These are phyloP conservation scores for Podaxis sp. DNA, from an alignment of 768 basidiomycete species.

Conservation along the genomic window DNA sequence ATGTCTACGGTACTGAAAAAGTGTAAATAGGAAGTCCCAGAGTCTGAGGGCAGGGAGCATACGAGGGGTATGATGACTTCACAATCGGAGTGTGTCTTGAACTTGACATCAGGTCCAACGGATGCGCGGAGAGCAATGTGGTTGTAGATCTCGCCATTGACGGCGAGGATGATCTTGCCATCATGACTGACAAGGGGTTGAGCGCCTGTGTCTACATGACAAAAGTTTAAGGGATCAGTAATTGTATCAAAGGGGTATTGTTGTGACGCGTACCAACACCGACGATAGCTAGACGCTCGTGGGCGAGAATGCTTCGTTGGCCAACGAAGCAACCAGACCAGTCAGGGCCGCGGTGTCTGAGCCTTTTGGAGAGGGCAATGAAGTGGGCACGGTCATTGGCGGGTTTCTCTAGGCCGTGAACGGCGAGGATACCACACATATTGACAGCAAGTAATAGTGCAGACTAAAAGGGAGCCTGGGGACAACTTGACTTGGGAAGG, in stretches of 20 bases:
- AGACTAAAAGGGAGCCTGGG: not conserved
- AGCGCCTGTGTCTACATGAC: constrained; percentile 80
- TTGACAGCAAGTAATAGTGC: constrained; percentile 16
- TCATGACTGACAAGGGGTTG: constrained; percentile 91
- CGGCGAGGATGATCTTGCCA: constrained; percentile 78
- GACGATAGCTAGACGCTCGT: constrained; percentile 96
- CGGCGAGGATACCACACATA: constrained; percentile 94
- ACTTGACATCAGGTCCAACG: constrained; percentile 64
- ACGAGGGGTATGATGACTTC: constrained; percentile 96
- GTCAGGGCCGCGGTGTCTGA: constrained; percentile 94
- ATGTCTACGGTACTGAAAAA: constrained; percentile 74
- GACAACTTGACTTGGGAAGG: constrained; percentile 4
- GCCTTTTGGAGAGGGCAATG: constrained; percentile 84
- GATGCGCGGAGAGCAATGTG: constrained; percentile 75
- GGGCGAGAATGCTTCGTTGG: constrained; percentile 78
- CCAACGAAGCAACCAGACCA: constrained; percentile 97
- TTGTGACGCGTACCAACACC: constrained; percentile 75
- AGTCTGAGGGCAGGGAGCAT: constrained; percentile 9
- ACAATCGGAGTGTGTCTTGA: constrained; percentile 98
- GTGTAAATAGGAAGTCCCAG: not conserved
- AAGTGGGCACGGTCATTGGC: constrained; percentile 64
- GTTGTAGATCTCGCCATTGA: constrained; percentile 99
- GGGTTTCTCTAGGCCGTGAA: constrained; percentile 77
- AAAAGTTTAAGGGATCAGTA: constrained; percentile 4
- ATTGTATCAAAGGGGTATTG: not conserved